Conservation (phyloP, 1,284 basidiomycete genomes). For the Coniophora puteana region DNA sequence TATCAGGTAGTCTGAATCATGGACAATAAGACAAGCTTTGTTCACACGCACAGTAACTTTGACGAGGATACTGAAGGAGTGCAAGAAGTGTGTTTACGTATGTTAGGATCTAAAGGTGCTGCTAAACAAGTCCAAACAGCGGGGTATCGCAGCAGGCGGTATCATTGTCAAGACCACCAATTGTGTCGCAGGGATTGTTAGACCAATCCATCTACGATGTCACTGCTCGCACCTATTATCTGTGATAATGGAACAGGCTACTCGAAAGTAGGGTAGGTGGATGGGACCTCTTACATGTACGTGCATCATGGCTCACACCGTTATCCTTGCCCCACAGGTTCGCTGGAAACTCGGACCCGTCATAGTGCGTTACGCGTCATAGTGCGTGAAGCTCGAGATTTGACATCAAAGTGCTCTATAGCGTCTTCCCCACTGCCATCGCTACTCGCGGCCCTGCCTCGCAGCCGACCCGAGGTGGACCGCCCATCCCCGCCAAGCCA, state of each 20-base stretch:
- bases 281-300: no score
- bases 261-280: constrained; percentile 91
- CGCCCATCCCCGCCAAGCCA: constrained; percentile 80
- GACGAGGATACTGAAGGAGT: no score
- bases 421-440: constrained; percentile 95
- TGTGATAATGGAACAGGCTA: constrained; percentile 98
- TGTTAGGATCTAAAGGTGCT: constrained; percentile 25
- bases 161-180: no score
- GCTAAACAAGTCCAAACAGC: constrained; percentile 22
- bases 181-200: constrained; percentile 5
- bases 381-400: constrained; percentile 2
- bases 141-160: constrained; percentile 10
- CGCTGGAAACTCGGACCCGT: constrained; percentile 98
- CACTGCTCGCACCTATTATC: constrained; percentile 84
- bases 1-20: no score
- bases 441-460: constrained; percentile 74
- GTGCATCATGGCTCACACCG: constrained; percentile 11
- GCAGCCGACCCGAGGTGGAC: constrained; percentile 61
- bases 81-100: constrained; percentile 21
- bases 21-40: no score
- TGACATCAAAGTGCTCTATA: constrained; percentile 31
- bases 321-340: constrained; percentile 56
- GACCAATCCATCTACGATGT: constrained; percentile 46
- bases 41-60: no score
- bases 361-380: constrained; percentile 63